These are phyloP conservation scores for Begonia loranthoides DNA, from an alignment of 306 rosid genomes.

Conservation along the genomic window DNA sequence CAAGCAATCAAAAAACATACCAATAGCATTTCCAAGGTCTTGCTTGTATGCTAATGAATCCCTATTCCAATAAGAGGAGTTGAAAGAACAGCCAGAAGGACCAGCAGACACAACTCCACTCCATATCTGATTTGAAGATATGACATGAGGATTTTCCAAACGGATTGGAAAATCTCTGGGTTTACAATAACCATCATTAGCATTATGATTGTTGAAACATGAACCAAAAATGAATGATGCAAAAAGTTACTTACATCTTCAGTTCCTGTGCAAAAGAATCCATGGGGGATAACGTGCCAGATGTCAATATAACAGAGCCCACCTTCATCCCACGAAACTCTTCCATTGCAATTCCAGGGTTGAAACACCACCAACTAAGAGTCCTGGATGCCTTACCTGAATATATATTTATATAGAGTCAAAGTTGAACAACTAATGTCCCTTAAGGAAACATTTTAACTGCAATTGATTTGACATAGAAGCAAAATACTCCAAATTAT, in stretches of 20 bases:
- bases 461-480: no score
- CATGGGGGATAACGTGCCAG: conserved; percentile 88
- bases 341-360: conserved; percentile 96
- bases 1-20: conserved; percentile 19
- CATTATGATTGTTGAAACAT: conserved; percentile 9
- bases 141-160: conserved; percentile 94
- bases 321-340: conserved; percentile 46
- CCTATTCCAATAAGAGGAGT: conserved; percentile 78
- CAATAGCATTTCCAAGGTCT: conserved; percentile 96
- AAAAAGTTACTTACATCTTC: conserved; percentile 43
- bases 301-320: conserved; percentile 83
- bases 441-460: no score
- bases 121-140: conserved; percentile 82
- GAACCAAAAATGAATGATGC: background rate
- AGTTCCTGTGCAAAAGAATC: conserved; percentile 87
- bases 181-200: conserved; percentile 15
- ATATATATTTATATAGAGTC: conserved; percentile 14
- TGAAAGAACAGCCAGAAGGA: conserved; percentile 71
- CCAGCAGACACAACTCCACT: conserved; percentile 91
- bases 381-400: conserved; percentile 73
- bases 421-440: background rate
- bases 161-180: conserved; percentile 76
- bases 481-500: no score
- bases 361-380: conserved; percentile 99
- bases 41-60: conserved; percentile 67